phyloP scores from a whole-genome alignment of 768 basidiomycete species.

The Coprinopsis cinerea region DNA sequence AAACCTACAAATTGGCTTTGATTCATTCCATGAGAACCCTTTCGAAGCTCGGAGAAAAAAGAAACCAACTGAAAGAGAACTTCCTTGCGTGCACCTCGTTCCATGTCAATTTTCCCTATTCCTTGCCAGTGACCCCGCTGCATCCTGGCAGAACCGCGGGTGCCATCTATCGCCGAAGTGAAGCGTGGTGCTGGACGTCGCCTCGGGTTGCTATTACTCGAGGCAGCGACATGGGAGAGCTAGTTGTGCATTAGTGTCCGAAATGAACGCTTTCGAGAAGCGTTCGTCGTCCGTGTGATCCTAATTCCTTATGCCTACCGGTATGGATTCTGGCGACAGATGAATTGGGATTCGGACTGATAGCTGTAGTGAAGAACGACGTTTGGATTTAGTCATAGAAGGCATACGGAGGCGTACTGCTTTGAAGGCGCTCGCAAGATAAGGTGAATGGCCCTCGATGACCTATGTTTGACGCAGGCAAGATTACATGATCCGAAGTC shows the following conservation, averaged over 20 bases:
- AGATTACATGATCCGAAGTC: no score
- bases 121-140: neutral
- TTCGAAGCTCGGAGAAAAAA: neutral
- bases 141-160: neutral
- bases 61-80: neutral
- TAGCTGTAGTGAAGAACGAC: no score
- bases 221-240: neutral
- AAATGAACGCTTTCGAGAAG: no score
- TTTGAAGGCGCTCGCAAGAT: no score
- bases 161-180: neutral
- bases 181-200: neutral
- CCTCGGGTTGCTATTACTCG: neutral
- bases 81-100: neutral
- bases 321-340: no score
- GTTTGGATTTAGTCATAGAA: no score
- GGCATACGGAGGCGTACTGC: no score
- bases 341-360: no score
- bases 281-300: no score
- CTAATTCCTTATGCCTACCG: no score
- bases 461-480: no score
- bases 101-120: neutral
- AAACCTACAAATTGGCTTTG: slow-evolving; percentile 1
- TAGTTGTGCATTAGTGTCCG: neutral
- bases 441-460: no score
- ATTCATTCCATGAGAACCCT: neutral